Conservation (phyloP, 257 asterid species). For the Capsicum chinense region DNA sequence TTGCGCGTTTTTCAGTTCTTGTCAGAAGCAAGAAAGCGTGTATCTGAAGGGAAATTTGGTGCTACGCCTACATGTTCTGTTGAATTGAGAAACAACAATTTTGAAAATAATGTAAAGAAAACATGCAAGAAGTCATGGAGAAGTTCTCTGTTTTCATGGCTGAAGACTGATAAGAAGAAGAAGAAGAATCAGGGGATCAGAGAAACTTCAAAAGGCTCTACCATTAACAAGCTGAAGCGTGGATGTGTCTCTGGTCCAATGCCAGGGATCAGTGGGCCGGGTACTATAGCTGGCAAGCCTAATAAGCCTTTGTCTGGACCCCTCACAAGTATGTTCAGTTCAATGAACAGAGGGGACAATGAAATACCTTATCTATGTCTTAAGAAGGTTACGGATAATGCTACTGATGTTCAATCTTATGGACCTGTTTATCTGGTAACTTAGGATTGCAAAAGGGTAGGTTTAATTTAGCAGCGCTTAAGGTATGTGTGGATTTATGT, state of each 20-base stretch:
- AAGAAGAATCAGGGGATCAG: slow-evolving; percentile 45
- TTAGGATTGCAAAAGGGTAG: slow-evolving; percentile 36
- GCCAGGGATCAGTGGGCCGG: slow-evolving; percentile 28
- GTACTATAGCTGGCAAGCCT: slow-evolving; percentile 32
- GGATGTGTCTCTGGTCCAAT: slow-evolving; percentile 62
- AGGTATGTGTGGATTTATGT: background rate
- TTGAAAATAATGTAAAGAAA: slow-evolving; percentile 34
- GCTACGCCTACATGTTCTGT: slow-evolving; percentile 27
- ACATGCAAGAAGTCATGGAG: slow-evolving; percentile 68
- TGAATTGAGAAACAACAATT: slow-evolving; percentile 37
- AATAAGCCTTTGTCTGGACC: slow-evolving; percentile 63
- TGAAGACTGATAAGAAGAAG: slow-evolving; percentile 45
- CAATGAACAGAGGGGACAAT: slow-evolving; percentile 43
- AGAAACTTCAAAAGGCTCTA: slow-evolving; percentile 35
- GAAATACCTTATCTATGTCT: slow-evolving; percentile 68
- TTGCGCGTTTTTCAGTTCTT: slow-evolving; percentile 51
- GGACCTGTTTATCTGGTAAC: slow-evolving; percentile 87
- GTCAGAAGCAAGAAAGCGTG: slow-evolving; percentile 62
- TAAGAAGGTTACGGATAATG: slow-evolving; percentile 37
- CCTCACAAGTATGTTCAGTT: slow-evolving; percentile 44
- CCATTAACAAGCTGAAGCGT: slow-evolving; percentile 38
- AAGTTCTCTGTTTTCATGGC: slow-evolving; percentile 68
- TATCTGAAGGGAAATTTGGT: slow-evolving; percentile 29
- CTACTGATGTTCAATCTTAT: slow-evolving; percentile 52
- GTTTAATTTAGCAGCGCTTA: background rate